phyloP scores from a whole-genome alignment of 2,329 filamentous ascomycete species.

The Acrocalymma vagum region DNA sequence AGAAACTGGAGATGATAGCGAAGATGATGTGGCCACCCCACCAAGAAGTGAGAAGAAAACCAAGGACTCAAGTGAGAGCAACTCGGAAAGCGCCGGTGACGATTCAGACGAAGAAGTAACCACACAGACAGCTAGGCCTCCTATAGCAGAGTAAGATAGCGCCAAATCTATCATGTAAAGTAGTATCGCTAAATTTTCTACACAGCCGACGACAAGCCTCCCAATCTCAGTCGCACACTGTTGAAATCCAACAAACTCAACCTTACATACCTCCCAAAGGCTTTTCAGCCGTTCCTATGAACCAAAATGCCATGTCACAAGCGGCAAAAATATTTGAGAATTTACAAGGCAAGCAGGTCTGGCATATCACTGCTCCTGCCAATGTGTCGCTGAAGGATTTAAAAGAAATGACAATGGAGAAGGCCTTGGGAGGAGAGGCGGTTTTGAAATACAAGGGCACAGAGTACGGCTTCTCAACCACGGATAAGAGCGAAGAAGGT shows the following conservation, averaged over 20 bases:
- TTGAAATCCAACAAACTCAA: constrained; percentile 44
- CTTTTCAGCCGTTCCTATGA: constrained; percentile 60
- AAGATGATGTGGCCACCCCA: constrained; percentile 16
- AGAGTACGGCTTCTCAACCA: constrained; percentile 68
- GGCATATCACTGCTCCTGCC: constrained; percentile 80
- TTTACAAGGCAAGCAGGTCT: constrained; percentile 75
- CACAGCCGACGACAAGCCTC: constrained; percentile 16
- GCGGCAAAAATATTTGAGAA: constrained; percentile 63
- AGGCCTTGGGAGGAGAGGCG: constrained; percentile 60
- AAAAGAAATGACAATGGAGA: constrained; percentile 70
- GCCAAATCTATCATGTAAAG: neutral
- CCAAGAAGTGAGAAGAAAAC: constrained; percentile 22
- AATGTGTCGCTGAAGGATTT: constrained; percentile 74
- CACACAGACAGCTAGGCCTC: constrained; percentile 25
- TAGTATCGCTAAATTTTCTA: constrained; percentile 1
- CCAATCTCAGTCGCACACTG: constrained; percentile 33
- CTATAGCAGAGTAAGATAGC: constrained; percentile 19
- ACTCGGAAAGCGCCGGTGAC: constrained; percentile 45
- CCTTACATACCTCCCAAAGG: constrained; percentile 51
- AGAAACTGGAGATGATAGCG: constrained; percentile 28
- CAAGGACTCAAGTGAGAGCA: constrained; percentile 23
- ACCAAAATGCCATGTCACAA: constrained; percentile 43
- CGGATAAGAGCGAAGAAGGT: constrained; percentile 58
- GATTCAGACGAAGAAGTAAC: constrained; percentile 44
- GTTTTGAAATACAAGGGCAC: constrained; percentile 71